phyloP scores from a whole-genome alignment of 1,139 yeast species.

The Meyerozyma guilliermondii region DNA sequence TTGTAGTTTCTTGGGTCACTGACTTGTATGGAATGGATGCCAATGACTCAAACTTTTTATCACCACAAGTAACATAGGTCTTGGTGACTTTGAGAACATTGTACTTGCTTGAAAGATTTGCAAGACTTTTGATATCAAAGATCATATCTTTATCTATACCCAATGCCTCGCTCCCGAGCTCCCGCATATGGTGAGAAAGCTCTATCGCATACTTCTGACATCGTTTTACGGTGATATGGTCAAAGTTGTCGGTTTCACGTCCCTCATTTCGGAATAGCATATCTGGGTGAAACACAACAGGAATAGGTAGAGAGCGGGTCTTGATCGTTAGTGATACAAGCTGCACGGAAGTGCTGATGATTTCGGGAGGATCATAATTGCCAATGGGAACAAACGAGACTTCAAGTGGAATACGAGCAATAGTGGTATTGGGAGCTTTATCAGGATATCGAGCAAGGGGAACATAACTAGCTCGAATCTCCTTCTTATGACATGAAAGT shows the following conservation, averaged over 20 bases:
- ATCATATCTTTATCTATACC: slow-evolving; percentile 22
- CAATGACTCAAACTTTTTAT: slow-evolving; percentile 4
- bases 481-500: slow-evolving; percentile 27
- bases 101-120: slow-evolving; percentile 26
- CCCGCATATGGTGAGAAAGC: slow-evolving; percentile 22
- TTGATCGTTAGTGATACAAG: slow-evolving; percentile 27
- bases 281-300: slow-evolving; percentile 32
- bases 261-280: slow-evolving; percentile 31
- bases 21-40: slow-evolving; percentile 13
- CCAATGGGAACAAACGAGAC: slow-evolving; percentile 21
- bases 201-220: slow-evolving; percentile 32
- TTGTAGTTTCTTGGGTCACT: neutral
- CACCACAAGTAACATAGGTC: neutral
- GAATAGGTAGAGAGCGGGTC: slow-evolving; percentile 30
- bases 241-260: slow-evolving; percentile 28
- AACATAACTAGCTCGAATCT: slow-evolving; percentile 21
- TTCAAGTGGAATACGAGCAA: slow-evolving; percentile 22
- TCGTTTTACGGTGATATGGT: slow-evolving; percentile 23
- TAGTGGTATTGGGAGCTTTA: slow-evolving; percentile 4
- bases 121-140: slow-evolving; percentile 29
- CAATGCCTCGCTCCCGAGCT: slow-evolving; percentile 19
- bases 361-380: slow-evolving; percentile 22
- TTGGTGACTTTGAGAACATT: slow-evolving; percentile 16
- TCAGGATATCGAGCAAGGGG: slow-evolving; percentile 11
- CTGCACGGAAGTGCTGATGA: slow-evolving; percentile 27